A percentile compares a stretch with the other conserved stretches of the same genome.
phyloP scores from a whole-genome alignment of 352 stramenopile genomes.

The Pythium graminicola region DNA sequence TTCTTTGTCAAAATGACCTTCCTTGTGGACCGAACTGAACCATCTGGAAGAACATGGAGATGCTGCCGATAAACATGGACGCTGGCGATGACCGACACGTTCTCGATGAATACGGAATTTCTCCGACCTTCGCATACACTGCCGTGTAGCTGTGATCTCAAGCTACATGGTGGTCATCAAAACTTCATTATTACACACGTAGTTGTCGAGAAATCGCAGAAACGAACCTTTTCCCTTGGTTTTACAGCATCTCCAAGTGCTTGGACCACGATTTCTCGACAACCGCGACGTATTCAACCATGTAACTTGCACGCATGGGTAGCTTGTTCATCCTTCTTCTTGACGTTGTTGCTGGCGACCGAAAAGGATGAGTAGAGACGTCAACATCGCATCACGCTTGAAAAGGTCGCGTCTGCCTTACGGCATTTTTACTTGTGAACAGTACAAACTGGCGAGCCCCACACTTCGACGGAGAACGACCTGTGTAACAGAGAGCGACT shows the following conservation, averaged over 20 bases:
- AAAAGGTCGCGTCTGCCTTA: background rate
- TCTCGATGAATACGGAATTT: background rate
- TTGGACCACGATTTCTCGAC: conserved; percentile 2
- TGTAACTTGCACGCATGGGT: background rate
- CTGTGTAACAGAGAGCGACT: background rate
- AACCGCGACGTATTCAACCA: background rate
- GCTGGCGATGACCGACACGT: background rate
- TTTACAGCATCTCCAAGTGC: background rate
- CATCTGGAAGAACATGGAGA: conserved; percentile 14
- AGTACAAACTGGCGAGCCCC: conserved; percentile 7
- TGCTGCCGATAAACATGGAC: background rate
- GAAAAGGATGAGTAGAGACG: background rate
- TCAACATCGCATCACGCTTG: background rate
- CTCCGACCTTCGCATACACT: background rate
- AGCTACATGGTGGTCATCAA: conserved; percentile 6
- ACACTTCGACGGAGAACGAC: conserved; percentile 1
- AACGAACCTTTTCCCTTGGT: conserved; percentile 2
- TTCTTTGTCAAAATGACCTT: conserved; percentile 10
- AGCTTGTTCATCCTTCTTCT: background rate
- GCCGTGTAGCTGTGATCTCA: background rate
- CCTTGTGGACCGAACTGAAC: conserved; percentile 25
- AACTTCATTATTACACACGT: background rate
- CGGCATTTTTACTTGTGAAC: conserved; percentile 19
- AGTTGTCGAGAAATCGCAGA: conserved; percentile 1
- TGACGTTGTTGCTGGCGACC: background rate